Conservation (phyloP, 495 filamentous ascomycete species). For the Penicillium paradoxum region DNA sequence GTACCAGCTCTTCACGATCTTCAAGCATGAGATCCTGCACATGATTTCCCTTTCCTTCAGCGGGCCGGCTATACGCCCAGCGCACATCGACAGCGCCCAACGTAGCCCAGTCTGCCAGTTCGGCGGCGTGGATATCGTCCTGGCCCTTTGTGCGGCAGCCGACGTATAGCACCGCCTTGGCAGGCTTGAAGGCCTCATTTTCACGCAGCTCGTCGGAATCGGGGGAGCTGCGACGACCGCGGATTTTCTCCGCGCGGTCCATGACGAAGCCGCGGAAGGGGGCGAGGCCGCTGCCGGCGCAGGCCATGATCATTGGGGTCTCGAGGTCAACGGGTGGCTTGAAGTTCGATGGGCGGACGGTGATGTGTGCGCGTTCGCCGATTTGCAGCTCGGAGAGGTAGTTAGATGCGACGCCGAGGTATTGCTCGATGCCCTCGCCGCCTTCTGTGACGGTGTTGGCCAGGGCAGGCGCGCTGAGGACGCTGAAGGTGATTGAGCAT, state of each 20-base stretch:
- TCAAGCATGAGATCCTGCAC: slow-evolving; percentile 59
- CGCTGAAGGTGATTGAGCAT: slow-evolving; percentile 62
- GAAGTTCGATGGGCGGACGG: slow-evolving; percentile 59
- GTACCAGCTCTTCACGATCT: slow-evolving; percentile 46
- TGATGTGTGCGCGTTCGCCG: slow-evolving; percentile 59
- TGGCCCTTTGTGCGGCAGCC: slow-evolving; percentile 54
- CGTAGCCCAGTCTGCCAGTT: slow-evolving; percentile 54
- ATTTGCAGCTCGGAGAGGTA: slow-evolving; percentile 53
- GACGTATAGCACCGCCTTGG: slow-evolving; percentile 57
- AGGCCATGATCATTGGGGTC: slow-evolving; percentile 64
- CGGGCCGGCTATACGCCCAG: slow-evolving; percentile 48
- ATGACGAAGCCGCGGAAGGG: slow-evolving; percentile 69
- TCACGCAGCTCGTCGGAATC: slow-evolving; percentile 8
- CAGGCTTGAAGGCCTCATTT: slow-evolving; percentile 34
- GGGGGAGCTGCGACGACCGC: slow-evolving; percentile 35
- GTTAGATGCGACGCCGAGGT: slow-evolving; percentile 55
- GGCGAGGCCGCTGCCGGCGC: slow-evolving; percentile 53
- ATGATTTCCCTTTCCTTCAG: slow-evolving; percentile 38
- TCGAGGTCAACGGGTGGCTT: slow-evolving; percentile 56
- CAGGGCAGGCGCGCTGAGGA: slow-evolving; percentile 55
- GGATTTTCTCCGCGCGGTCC: slow-evolving; percentile 56
- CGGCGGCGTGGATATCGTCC: slow-evolving; percentile 58
- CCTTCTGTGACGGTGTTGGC: slow-evolving; percentile 25
- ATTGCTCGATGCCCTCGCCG: slow-evolving; percentile 28
- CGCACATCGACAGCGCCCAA: slow-evolving; percentile 54